Conservation (phyloP, 2,329 filamentous ascomycete species). For the Fusarium sublunatum region DNA sequence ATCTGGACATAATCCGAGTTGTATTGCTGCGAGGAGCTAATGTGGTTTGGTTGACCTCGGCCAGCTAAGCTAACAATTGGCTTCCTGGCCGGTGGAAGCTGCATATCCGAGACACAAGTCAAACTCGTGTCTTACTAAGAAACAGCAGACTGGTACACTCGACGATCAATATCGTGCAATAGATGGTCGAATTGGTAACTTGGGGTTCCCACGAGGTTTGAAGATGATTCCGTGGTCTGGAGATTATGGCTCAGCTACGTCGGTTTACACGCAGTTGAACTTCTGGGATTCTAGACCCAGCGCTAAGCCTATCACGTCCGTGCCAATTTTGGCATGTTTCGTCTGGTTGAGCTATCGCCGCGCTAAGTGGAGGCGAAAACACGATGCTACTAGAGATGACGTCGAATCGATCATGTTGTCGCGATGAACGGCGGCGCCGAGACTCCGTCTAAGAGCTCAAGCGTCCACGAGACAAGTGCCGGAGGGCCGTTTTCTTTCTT, state of each 20-base stretch:
- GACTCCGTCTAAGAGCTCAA: slow-evolving; percentile 27
- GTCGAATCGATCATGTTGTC: slow-evolving; percentile 32
- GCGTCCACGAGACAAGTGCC: slow-evolving; percentile 37
- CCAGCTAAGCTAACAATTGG: slow-evolving; percentile 19
- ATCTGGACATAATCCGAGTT: slow-evolving; percentile 14
- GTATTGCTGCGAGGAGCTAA: slow-evolving; percentile 31
- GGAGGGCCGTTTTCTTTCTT: slow-evolving; percentile 19
- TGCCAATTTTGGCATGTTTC: slow-evolving; percentile 32
- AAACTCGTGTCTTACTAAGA: slow-evolving; percentile 8
- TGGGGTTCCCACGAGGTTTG: not conserved
- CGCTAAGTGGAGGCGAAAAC: slow-evolving; percentile 42
- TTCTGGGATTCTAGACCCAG: slow-evolving; percentile 21
- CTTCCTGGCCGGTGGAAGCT: slow-evolving; percentile 12
- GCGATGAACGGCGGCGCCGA: slow-evolving; percentile 23
- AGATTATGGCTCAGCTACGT: not conserved
- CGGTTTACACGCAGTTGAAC: not conserved
- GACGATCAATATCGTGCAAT: not conserved
- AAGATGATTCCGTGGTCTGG: slow-evolving; percentile 1
- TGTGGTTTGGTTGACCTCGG: slow-evolving; percentile 10
- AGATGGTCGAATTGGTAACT: not conserved
- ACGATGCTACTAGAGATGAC: slow-evolving; percentile 35
- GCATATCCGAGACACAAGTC: slow-evolving; percentile 4
- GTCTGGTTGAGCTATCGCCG: slow-evolving; percentile 27
- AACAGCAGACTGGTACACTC: not conserved
- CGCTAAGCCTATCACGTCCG: slow-evolving; percentile 17